These are phyloP conservation scores for Talaromyces ruber DNA, from an alignment of 495 filamentous ascomycete genomes.

Conservation along the genomic window DNA sequence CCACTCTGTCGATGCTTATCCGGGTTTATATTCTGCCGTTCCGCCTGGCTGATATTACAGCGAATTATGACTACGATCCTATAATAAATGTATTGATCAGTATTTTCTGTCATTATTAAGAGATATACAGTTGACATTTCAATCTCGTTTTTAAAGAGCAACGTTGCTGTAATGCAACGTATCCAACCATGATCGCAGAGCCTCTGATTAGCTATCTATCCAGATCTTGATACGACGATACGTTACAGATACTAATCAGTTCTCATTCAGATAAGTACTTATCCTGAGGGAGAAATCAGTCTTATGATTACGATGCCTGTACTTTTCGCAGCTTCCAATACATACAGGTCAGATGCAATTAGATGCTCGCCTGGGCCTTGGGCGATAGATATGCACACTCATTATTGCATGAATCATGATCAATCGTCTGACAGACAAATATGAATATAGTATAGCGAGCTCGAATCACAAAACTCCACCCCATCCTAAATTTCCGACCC, in stretches of 20 bases:
- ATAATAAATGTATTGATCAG: not conserved
- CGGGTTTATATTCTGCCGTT: conserved; percentile 3
- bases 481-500: not conserved
- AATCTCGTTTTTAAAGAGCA: not conserved
- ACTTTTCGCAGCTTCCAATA: no score
- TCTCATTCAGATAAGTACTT: no score
- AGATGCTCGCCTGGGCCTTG: no score
- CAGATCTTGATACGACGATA: not conserved
- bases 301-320: no score
- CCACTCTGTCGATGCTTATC: conserved; percentile 4
- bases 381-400: no score
- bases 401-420: no score
- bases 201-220: no score
- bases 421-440: no score
- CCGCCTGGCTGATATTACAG: not conserved
- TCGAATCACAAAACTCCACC: not conserved
- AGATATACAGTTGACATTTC: not conserved
- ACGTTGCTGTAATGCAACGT: not conserved
- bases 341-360: no score
- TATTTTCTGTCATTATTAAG: not conserved
- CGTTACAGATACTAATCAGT: not conserved
- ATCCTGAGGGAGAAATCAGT: no score
- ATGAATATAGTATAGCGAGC: no score
- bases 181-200: not conserved
- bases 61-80: not conserved